Conservation (phyloP, 1,139 yeast genomes). For the Hanseniaspora gamundiae region DNA sequence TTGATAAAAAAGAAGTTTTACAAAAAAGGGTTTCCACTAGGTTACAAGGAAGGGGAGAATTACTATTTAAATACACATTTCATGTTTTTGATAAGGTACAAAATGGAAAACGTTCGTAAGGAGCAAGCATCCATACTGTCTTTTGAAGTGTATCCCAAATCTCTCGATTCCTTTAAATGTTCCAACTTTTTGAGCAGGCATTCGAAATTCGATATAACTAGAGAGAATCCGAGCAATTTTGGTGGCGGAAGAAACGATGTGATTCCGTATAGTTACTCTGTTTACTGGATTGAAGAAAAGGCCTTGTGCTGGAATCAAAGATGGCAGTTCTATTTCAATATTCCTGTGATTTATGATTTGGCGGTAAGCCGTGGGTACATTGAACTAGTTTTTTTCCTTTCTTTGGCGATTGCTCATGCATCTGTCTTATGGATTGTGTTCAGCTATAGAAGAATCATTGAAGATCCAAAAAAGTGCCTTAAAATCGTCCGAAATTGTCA, state of each 20-base stretch:
- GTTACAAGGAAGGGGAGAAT: conserved; percentile 39
- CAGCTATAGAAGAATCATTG: too few species aligned
- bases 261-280: conserved; percentile 78
- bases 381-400: neutral
- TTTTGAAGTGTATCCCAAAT: conserved; percentile 81
- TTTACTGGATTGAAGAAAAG: conserved; percentile 78
- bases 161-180: conserved; percentile 54
- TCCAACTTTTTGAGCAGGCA: neutral
- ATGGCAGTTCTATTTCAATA: conserved; percentile 62
- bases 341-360: conserved; percentile 27
- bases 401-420: neutral
- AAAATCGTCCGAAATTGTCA: too few species aligned
- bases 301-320: conserved; percentile 55
- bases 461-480: too few species aligned
- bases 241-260: too few species aligned
- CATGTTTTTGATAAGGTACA: conserved; percentile 67
- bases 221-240: conserved; percentile 16
- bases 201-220: neutral
- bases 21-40: conserved; percentile 80
- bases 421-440: neutral
- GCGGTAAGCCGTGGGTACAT: neutral
- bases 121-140: conserved; percentile 36
- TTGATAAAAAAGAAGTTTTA: conserved; percentile 45
- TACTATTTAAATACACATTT: conserved; percentile 62
- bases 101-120: conserved; percentile 30